Conservation (phyloP, 2,329 filamentous ascomycete species). For the Penicillium sp. region DNA sequence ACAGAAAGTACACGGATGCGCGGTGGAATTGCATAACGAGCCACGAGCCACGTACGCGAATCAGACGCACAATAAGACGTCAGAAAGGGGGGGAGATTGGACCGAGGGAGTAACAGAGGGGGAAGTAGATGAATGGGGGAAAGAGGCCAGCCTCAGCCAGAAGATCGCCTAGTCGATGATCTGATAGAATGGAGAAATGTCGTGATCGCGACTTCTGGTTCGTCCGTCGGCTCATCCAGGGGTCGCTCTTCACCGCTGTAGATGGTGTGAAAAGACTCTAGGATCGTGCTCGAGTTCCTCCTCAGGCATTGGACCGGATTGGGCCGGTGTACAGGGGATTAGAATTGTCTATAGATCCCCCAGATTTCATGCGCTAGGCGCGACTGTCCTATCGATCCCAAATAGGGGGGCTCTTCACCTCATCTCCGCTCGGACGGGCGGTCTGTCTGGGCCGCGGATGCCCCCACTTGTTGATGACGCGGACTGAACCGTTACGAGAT, state of each 20-base stretch:
- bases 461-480: not conserved
- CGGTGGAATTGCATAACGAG: slow-evolving; percentile 17
- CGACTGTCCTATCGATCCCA: not conserved
- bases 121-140: not conserved
- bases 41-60: slow-evolving; percentile 24
- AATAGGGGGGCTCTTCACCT: not conserved
- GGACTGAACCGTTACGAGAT: not conserved
- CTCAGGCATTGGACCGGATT: no score
- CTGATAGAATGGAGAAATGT: slow-evolving; percentile 46
- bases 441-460: not conserved
- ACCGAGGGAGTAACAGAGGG: not conserved
- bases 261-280: no score
- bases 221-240: slow-evolving; percentile 17
- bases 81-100: not conserved
- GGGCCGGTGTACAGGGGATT: not conserved
- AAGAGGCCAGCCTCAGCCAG: slow-evolving; percentile 1
- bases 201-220: slow-evolving; percentile 38
- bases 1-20: not conserved
- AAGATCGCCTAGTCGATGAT: slow-evolving; percentile 34
- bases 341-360: not conserved
- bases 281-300: not conserved
- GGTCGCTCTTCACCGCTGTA: slow-evolving; percentile 21
- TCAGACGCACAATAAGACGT: not conserved
- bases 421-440: not conserved
- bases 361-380: not conserved